A percentile compares a stretch with the other conserved stretches of the same genome.
These are phyloP conservation scores for Paradendryphiella salina DNA, from an alignment of 2,329 filamentous ascomycete genomes.

Conservation along the genomic window DNA sequence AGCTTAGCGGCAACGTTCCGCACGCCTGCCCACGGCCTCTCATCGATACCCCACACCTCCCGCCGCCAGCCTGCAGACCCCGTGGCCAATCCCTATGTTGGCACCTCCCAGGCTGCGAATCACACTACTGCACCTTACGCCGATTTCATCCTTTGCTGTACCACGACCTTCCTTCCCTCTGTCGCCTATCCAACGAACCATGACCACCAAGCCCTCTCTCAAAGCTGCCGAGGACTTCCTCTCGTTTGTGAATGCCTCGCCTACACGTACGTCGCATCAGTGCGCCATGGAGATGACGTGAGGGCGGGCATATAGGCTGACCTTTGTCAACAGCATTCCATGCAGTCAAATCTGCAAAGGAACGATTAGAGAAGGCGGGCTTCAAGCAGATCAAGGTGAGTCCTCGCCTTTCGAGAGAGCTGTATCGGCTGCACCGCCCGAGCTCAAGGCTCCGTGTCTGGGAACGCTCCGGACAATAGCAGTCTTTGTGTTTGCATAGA, in stretches of 20 bases:
- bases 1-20: conserved; percentile 11
- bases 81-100: conserved; percentile 29
- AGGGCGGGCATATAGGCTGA: background rate
- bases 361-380: conserved; percentile 77
- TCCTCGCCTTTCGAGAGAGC: background rate
- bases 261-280: conserved; percentile 69
- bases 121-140: conserved; percentile 21
- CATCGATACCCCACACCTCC: conserved; percentile 16
- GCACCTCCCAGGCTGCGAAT: conserved; percentile 1
- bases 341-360: conserved; percentile 77
- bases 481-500: too few species aligned
- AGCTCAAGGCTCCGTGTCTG: background rate
- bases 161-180: conserved; percentile 16
- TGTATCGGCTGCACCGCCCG: background rate
- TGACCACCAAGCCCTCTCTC: conserved; percentile 48
- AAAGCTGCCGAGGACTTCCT: conserved; percentile 76
- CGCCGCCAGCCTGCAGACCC: conserved; percentile 11
- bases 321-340: conserved; percentile 72
- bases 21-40: conserved; percentile 7
- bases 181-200: conserved; percentile 30
- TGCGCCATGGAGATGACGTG: background rate
- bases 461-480: background rate
- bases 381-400: conserved; percentile 74
- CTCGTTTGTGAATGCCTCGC: conserved; percentile 91
- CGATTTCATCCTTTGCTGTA: conserved; percentile 12